Evolutionary conservation across 2,329 filamentous ascomycete genomes (phyloP), one percentile per base, ranked within the genome.

Genomic region (Penicillium fuscoglaucum): DNA sequence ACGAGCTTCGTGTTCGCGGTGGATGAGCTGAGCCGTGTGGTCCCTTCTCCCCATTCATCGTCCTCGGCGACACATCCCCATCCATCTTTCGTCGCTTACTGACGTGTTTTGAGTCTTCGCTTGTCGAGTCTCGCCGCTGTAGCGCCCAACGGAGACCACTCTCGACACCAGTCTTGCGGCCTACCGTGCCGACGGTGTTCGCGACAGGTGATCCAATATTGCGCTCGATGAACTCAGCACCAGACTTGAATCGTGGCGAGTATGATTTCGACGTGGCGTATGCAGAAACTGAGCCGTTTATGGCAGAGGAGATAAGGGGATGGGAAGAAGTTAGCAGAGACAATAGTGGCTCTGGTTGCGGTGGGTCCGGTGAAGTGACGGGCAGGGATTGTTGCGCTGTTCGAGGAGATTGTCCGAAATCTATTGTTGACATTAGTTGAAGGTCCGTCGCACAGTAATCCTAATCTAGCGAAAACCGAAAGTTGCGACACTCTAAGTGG

Each of bases 251-350:
- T 2, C 90, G 85, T 0, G 93, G 92, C 1, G 91, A 96, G 69
- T 93, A 96, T 66, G 93, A 91, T 76, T 98, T 97, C 12, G 90
- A 92, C 3, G 84, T 88, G 29, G 89, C 88, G 73, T 98, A 98
- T 1, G 90, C 91, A 1, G 90, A 91, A 8, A 93, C 84, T 0
- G 92, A 93, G 52, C 88, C 87, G 65, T 90, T 91, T 66, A 96
- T 93, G 0, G 92, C 91, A 29, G 87, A 91, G 10, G 90, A 91
- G 17, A 97, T 84, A 61, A 96, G 81, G 0, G 93, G 93, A 70
- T 97, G 92, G 1, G 90, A 90, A 2, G 91, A 93, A 0, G 92
- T 96, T 24, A 98, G 84, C 1, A 98, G 85, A 6, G 91, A 90
- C 4, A 98, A 80, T 6, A 97, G 82, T 1, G 93, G 95, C 74